phyloP scores from a whole-genome alignment of 1,284 basidiomycete species.

The Heterobasidion irregulare region DNA sequence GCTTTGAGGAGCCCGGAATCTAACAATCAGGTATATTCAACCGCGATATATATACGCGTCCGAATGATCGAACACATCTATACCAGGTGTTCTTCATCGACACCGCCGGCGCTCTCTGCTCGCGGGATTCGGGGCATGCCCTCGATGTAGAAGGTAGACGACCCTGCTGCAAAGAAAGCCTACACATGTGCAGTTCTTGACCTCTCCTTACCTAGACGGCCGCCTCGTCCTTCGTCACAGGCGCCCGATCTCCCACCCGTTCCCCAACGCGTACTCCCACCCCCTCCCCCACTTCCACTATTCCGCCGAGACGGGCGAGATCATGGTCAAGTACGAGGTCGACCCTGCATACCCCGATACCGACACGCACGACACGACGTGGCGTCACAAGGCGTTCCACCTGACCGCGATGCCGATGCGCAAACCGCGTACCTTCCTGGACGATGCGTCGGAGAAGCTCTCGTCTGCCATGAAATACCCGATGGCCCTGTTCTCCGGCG shows the following conservation, averaged over 20 bases:
- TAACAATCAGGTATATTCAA: slow-evolving; percentile 55
- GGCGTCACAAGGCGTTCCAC: slow-evolving; percentile 54
- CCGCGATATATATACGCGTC: neutral
- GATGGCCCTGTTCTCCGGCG: slow-evolving; percentile 32
- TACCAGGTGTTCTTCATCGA: slow-evolving; percentile 74
- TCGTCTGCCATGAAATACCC: slow-evolving; percentile 44
- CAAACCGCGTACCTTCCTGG: slow-evolving; percentile 57
- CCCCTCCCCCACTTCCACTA: slow-evolving; percentile 66
- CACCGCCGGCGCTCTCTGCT: slow-evolving; percentile 63
- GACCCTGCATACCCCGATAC: slow-evolving; percentile 54
- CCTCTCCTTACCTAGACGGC: slow-evolving; percentile 34
- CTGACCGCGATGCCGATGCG: slow-evolving; percentile 56
- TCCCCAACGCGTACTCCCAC: slow-evolving; percentile 68
- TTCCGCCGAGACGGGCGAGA: slow-evolving; percentile 41
- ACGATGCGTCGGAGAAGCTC: slow-evolving; percentile 59
- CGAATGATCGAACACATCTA: slow-evolving; percentile 3
- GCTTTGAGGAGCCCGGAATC: slow-evolving; percentile 57
- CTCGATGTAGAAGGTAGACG: slow-evolving; percentile 62
- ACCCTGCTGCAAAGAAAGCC: neutral
- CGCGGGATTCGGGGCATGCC: slow-evolving; percentile 70
- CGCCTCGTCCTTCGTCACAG: slow-evolving; percentile 63
- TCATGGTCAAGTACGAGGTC: slow-evolving; percentile 47
- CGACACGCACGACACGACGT: slow-evolving; percentile 27
- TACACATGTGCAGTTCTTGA: neutral
- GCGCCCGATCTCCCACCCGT: slow-evolving; percentile 63